Conservation (phyloP, 2,329 filamentous ascomycete species). For the Pseudophaeomoniella oleicola region DNA sequence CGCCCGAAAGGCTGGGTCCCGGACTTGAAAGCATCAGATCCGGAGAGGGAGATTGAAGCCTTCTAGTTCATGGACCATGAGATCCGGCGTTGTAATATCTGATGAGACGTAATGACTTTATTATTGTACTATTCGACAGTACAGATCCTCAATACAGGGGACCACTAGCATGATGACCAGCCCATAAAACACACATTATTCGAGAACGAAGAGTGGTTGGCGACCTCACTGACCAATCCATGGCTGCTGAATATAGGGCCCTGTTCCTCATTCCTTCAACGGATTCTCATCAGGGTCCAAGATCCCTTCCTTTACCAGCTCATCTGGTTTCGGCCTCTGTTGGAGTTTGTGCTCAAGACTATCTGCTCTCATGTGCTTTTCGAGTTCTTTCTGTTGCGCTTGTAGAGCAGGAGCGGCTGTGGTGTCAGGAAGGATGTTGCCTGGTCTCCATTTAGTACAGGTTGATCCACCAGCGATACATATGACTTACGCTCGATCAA, state of each 20-base stretch:
- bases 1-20: constrained; percentile 85
- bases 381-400: constrained; percentile 69
- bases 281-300: constrained; percentile 48
- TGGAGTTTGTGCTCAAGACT: constrained; percentile 76
- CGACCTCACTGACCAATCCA: no score
- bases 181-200: no score
- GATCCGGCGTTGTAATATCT: no score
- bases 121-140: no score
- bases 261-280: constrained; percentile 11
- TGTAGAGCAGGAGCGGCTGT: constrained; percentile 64
- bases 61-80: no score
- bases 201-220: no score
- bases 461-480: constrained; percentile 3
- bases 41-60: constrained; percentile 19
- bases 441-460: constrained; percentile 26
- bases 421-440: constrained; percentile 73
- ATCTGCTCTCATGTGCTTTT: constrained; percentile 78
- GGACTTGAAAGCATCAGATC: constrained; percentile 37
- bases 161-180: no score
- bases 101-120: no score
- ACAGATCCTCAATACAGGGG: no score
- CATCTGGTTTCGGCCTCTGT: constrained; percentile 59
- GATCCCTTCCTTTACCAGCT: constrained; percentile 66
- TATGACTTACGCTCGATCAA: constrained; percentile 57
- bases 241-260: no score